Evolutionary conservation across 352 stramenopile species (phyloP).

Genomic region (Phytophthora fragariae): DNA sequence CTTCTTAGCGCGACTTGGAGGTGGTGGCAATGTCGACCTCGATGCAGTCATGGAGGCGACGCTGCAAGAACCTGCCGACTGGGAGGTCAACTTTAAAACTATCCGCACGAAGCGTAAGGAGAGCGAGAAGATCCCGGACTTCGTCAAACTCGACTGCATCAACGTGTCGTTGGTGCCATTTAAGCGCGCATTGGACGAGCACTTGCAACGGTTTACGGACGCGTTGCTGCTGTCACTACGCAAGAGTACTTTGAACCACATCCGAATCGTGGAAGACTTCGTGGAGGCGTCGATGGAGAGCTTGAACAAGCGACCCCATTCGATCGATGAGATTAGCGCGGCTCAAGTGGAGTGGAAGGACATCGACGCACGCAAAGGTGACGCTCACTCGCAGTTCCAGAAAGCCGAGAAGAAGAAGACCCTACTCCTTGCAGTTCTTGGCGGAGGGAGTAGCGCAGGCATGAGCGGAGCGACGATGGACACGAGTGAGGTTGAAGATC

Average conservation of each 20-base stretch:
- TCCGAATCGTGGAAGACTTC: constrained; percentile 91
- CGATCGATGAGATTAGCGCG: constrained; percentile 92
- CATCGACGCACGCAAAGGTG: constrained; percentile 74
- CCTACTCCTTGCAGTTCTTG: constrained; percentile 70
- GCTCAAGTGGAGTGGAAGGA: constrained; percentile 93
- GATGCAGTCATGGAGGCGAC: constrained; percentile 84
- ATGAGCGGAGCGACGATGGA: constrained; percentile 62
- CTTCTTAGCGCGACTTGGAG: constrained; percentile 56
- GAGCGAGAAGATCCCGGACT: constrained; percentile 92
- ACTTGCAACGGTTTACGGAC: constrained; percentile 89
- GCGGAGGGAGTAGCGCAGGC: constrained; percentile 36
- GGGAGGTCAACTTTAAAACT: constrained; percentile 92
- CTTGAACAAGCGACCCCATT: constrained; percentile 89
- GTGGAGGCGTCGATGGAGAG: constrained; percentile 90
- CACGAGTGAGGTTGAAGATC: constrained; percentile 78
- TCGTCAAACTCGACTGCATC: constrained; percentile 93
- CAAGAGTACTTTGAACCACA: constrained; percentile 78
- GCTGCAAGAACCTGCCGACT: constrained; percentile 77
- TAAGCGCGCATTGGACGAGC: constrained; percentile 88
- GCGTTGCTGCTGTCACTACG: constrained; percentile 85
- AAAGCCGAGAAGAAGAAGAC: constrained; percentile 89
- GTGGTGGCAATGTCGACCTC: constrained; percentile 61
- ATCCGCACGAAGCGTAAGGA: constrained; percentile 92
- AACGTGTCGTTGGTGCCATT: constrained; percentile 88
- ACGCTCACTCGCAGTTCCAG: constrained; percentile 65